Base-by-base conservation (phyloP, 768 basidiomycete species). In the Lactarius vividus region DNA sequence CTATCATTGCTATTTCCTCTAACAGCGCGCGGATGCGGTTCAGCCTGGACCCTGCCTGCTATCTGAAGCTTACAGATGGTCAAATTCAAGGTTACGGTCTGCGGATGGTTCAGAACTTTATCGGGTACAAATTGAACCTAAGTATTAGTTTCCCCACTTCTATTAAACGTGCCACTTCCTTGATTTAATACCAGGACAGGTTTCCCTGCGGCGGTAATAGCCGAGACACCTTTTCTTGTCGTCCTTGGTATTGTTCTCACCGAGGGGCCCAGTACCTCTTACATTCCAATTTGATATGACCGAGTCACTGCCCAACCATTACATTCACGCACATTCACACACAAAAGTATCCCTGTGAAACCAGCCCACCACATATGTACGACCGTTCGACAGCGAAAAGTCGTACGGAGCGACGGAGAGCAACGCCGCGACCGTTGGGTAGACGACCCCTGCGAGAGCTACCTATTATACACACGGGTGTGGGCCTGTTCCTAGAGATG, bases 61-160 rank as follows among this genome's bases (percentile, higher is more conserved):
- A 49, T 57, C 29, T 42, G n/a, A 13, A 42, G 35, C 57, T 52
- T 37, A 42, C 28, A 29, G 35, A 53, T 52, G 49, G 31, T 35
- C 44, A 20, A 39, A 57, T 66, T 52, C 60, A 49, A 6, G 20
- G 61, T 39, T 15, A 23, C 13, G 42, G 35, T 29, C 9, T 58
- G 54, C 42, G 42, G 44, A 56, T 23, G 13, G 35, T 26, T 33
- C 23, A 52, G 28, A 57, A 42, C 65, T 62, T 53, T 57, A 66
- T 66, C 57, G 61, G 61, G 56, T 35, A 62, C 57, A 66, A 42
- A 62, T 62, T 62, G 46, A 66, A 66, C 61, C 65, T 62, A 62
- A 61, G 49, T 52, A 52, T 52, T 5, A 26, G 26, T 58, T 46
- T 53, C 35, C 40, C 49, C 33, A 18, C 23, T 66, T 42, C 52